Evolutionary conservation across 2,329 filamentous ascomycete species (phyloP).

Genomic region (Penicillium griseofulvum): DNA sequence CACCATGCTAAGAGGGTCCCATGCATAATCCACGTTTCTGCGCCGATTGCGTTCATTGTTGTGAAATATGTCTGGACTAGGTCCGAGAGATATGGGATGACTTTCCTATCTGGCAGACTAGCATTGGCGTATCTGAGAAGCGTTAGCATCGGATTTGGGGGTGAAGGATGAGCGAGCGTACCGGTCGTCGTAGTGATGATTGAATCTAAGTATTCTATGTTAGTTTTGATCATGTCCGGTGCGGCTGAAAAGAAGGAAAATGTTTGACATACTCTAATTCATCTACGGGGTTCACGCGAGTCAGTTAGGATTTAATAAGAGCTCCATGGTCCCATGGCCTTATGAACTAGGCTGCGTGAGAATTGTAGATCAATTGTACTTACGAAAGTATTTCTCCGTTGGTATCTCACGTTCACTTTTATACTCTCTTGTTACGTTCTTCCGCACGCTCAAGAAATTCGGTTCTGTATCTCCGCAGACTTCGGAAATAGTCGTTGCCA

Average conservation of each 20-base stretch:
- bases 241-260: not conserved
- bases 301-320: conserved; percentile 1
- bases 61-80: conserved; percentile 56
- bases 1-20: conserved; percentile 61
- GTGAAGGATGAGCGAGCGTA: conserved; percentile 12
- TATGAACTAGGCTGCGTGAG: not conserved
- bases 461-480: conserved; percentile 19
- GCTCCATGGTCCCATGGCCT: not conserved
- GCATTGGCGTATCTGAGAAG: conserved; percentile 47
- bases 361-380: conserved; percentile 19
- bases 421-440: conserved; percentile 40
- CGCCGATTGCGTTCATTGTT: conserved; percentile 56
- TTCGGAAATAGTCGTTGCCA: conserved; percentile 8
- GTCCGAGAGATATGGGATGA: conserved; percentile 48
- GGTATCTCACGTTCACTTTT: conserved; percentile 40
- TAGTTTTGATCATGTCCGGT: not conserved
- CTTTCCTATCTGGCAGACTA: conserved; percentile 48
- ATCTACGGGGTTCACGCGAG: conserved; percentile 26
- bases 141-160: conserved; percentile 11
- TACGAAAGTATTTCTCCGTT: conserved; percentile 52
- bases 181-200: conserved; percentile 56
- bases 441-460: conserved; percentile 47
- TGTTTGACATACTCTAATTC: conserved; percentile 44
- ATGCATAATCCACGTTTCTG: conserved; percentile 64
- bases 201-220: conserved; percentile 40